Base-by-base conservation (phyloP, 176 grass and related monocot species). In the Cymbopogon citratus region DNA sequence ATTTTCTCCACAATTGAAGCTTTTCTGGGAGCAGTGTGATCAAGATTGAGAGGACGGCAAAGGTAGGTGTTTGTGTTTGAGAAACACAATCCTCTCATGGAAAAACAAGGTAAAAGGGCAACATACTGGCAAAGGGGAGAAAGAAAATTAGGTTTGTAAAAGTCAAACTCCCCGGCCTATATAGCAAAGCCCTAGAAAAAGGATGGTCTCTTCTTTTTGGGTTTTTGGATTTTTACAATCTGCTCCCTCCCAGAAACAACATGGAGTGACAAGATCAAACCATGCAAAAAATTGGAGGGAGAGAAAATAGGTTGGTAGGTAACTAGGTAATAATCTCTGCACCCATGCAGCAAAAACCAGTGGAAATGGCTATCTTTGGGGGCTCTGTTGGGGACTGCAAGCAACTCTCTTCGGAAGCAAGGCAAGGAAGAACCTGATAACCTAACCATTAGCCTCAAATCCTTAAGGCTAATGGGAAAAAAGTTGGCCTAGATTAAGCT, bases 311-410 rank as follows among this genome's bases (percentile, higher is more conserved):
- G 78, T 40, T 46, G 13, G 56, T 46, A 24, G 44, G 28, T 77
- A 24, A 63, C 65, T 77, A 81, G 79, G 46, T 73, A 45, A 57
- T 71, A 45, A 57, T 71, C 59, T 77, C 65, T 84, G 44, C 56
- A 65, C 67, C 60, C 83, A 89, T 79, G 78, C 44, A 93, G 90
- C 87, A 85, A 91, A 92, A 87, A 93, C 27, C 66, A 83, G 84
- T 85, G 77, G 67, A 88, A 91, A 90, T 91, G 89, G 89, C 70
- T 77, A 79, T 80, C 72, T 92, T 87, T 77, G 59, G 45, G 43
- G 66, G 78, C 62, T 56, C 80, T 85, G 70, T 89, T 71, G 80
- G 85, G 64, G 83, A 87, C 75, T 90, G 62, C 69, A 80, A 84
- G 87, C 67, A 82, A 78, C 67, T 87, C 23, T 89, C 46, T 85